A percentile compares a stretch with the other conserved stretches of the same genome.
These are phyloP conservation scores for Penicillium sp. DNA, from an alignment of 2,329 filamentous ascomycete genomes.

Conservation along the genomic window DNA sequence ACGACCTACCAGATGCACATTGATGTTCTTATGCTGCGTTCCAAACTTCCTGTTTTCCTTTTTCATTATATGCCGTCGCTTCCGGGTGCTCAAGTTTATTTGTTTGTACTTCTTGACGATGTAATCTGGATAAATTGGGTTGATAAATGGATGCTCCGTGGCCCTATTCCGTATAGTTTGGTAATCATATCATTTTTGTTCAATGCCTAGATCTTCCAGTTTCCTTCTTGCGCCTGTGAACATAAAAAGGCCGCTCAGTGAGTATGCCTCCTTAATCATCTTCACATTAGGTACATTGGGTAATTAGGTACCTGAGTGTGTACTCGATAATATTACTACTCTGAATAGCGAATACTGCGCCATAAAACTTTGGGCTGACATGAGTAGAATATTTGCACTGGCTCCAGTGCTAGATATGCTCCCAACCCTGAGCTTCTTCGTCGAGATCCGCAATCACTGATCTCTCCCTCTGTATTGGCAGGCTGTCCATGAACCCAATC, in stretches of 20 bases:
- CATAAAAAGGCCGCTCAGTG: no score
- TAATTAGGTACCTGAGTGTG: no score
- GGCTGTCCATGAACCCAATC: neutral
- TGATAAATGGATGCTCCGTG: neutral
- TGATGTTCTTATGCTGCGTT: constrained; percentile 18
- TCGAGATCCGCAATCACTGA: neutral
- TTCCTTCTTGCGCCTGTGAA: neutral
- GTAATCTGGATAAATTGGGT: constrained; percentile 14
- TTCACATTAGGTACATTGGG: no score
- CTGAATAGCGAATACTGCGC: no score
- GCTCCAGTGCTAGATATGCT: neutral
- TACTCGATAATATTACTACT: no score
- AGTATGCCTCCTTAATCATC: no score
- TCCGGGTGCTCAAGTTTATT: neutral
- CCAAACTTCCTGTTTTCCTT: constrained; percentile 8
- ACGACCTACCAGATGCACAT: constrained; percentile 25
- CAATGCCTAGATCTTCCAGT: neutral
- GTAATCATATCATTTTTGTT: neutral
- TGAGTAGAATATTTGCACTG: neutral
- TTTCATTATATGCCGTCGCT: neutral
- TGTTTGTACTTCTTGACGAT: neutral
- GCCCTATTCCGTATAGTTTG: neutral
- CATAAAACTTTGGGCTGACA: neutral
- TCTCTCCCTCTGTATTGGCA: neutral
- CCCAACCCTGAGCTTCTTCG: neutral